Percentiles rank a stretch among this genome's conserved stretches.
phyloP scores from a whole-genome alignment of 2,329 filamentous ascomycete species.

The Chaetomiaceae sp. region DNA sequence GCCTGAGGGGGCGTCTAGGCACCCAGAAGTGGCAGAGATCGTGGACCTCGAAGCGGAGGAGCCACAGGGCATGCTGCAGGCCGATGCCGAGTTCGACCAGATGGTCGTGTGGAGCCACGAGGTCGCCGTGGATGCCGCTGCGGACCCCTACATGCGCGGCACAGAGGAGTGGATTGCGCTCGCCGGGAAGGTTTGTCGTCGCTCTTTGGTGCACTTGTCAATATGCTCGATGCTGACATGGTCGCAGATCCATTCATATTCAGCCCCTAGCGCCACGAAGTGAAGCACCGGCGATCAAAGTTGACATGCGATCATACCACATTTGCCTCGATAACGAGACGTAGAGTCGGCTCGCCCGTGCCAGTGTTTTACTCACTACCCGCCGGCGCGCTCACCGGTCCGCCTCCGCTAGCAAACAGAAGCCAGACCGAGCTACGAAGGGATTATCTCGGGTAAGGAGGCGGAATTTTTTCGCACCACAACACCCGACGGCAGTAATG shows the following conservation, averaged over 20 bases:
- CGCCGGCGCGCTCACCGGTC: neutral
- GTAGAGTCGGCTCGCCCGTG: no score
- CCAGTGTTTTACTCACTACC: no score
- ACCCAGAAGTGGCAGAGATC: conserved; percentile 29
- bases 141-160: conserved; percentile 53
- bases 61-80: conserved; percentile 49
- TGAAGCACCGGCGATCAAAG: no score
- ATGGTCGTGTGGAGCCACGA: conserved; percentile 85
- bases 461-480: neutral
- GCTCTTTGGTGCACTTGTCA: neutral
- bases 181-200: conserved; percentile 15
- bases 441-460: no score
- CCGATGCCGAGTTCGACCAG: conserved; percentile 63
- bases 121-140: conserved; percentile 49
- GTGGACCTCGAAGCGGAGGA: conserved; percentile 40
- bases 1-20: conserved; percentile 23
- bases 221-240: neutral
- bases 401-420: neutral
- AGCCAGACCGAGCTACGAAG: no score
- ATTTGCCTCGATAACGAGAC: no score
- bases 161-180: conserved; percentile 24
- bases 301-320: no score
- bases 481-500: neutral
- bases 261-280: neutral
- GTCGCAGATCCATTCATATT: conserved; percentile 15